Evolutionary conservation across 176 grass and related monocot genomes (phyloP), one percentile per base, ranked within the genome.

Genomic region (Raddia distichophylla): DNA sequence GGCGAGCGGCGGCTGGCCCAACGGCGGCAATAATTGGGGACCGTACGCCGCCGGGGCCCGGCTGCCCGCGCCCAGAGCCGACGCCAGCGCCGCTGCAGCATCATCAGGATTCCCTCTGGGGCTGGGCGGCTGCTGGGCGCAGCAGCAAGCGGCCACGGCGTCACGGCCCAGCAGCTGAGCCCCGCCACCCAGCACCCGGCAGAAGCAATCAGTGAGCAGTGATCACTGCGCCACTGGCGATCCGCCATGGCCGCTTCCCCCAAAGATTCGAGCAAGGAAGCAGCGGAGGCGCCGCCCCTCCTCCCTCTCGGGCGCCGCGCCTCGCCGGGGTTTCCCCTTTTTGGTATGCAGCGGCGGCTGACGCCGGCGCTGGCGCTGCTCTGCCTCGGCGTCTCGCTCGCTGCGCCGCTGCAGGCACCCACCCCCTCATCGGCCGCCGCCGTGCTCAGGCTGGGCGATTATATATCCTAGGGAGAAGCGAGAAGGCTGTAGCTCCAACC

Each of bases 81-180:
- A 58, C 45, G 73, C 20, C 59, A 12, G 17, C 77, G 60, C 22
- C 16, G 85, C 77, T 70, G 91, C 92, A 94, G 92, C 92, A 94
- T 87, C 92, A 94, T 94, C 92, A 89, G 89, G 89, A 94, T 94
- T 94, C 92, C 86, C 71, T 62, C 69, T 76, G 20, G 56, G 42
- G 60, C 67, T 64, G 33, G 60, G 60, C 58, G 9, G 18, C 58
- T 52, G 77, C 70, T 61, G 22, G 52, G 69, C 51, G 57, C 49
- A 9, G 22, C 68, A 74, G 64, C 65, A 77, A 64, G 77, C 15
- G 67, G 43, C 62, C 52, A 55, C 7, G 78, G 67, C 79, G 54
- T 13, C 49, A 74, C 60, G 84, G 60, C 37, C 46, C 49, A 56
- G 74, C 60, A 60, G 71, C 71, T 82, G 69, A 80, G 55, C 64